Evolutionary conservation across 345 rosid species (phyloP), one percentile per base, ranked within the genome.

Genomic region (Lumnitzera racemosa): DNA sequence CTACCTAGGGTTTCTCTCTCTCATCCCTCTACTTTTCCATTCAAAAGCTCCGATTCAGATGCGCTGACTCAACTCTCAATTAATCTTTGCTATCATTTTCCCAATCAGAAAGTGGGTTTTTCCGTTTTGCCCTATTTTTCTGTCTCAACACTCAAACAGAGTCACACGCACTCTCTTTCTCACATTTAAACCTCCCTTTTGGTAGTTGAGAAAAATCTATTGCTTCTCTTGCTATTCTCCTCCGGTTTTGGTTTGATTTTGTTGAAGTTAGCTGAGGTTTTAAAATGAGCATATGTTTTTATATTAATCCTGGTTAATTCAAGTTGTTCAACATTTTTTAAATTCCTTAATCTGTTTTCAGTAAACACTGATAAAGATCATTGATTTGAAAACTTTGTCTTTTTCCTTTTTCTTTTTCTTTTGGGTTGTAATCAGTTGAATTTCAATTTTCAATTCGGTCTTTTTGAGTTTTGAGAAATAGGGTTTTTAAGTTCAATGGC

Each of bases 401-500:
- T 56, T 56, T 36, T 24, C 11, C n/a, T 56, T 56, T 56, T 36
- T 5, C 24, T 25, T 68, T 60, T 71, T 31, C 12, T 7, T 53
- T 51, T 23, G 48, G 63, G 60, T 62, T 53, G 46, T 36, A n/a
- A 43, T 59, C 54, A 14, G 27, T 27, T 36, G 15, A 16, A 5
- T 49, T n/a, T 17, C 43, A 36, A 36, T 36, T 24, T 61, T 53
- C 47, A 27, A n/a, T 15, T 60, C 14, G 24, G 24, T 61, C 55
- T n/a, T 20, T 57, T 56, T 49, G 72, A 70, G 76, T 57, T 64
- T 68, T 46, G 14, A 61, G 56, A 47, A 11, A 8, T 61, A 60
- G 52, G 68, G 12, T 60, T 27, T 66, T 10, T 49, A 61, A 62
- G 53, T 49, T 71, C 58, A 15, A 87, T 88, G 96, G 84, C 74